Percentiles rank a stretch among this genome's conserved stretches.
These are phyloP conservation scores for Astragalus membranaceus DNA, from an alignment of 306 rosid genomes.

Conservation along the genomic window DNA sequence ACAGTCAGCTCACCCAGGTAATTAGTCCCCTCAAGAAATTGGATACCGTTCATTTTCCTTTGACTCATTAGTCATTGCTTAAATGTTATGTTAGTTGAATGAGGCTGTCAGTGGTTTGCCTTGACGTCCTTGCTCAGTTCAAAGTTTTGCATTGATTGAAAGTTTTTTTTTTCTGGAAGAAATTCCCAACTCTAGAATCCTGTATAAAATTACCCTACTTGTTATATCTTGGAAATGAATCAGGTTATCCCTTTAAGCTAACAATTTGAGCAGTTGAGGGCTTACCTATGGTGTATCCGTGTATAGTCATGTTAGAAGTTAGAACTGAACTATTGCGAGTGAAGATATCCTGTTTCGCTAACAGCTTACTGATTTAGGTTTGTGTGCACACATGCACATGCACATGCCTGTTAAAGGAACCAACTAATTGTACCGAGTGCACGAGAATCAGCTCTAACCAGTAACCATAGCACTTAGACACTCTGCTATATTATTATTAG, in stretches of 20 bases:
- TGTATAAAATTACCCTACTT: neutral
- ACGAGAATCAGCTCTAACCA: neutral
- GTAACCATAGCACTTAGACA: neutral
- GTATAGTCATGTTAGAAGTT: neutral
- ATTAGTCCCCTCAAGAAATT: neutral
- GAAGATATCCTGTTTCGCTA: neutral
- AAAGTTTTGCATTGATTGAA: neutral
- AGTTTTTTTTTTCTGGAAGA: no score
- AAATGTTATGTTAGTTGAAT: neutral
- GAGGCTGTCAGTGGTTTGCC: neutral
- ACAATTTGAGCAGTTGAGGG: neutral
- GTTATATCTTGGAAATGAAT: neutral
- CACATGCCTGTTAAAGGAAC: neutral
- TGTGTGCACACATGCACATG: neutral
- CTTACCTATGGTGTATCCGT: neutral
- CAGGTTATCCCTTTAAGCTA: neutral
- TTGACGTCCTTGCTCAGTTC: neutral
- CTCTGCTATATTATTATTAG: no score
- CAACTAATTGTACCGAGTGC: neutral
- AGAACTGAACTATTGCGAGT: neutral
- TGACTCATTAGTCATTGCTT: neutral
- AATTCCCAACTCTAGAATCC: no score
- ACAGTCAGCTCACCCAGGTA: constrained; percentile 32
- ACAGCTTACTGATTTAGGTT: neutral
- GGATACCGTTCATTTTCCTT: neutral